Conservation (phyloP, 1,284 basidiomycete genomes). For the Moesziomyces sp. region DNA sequence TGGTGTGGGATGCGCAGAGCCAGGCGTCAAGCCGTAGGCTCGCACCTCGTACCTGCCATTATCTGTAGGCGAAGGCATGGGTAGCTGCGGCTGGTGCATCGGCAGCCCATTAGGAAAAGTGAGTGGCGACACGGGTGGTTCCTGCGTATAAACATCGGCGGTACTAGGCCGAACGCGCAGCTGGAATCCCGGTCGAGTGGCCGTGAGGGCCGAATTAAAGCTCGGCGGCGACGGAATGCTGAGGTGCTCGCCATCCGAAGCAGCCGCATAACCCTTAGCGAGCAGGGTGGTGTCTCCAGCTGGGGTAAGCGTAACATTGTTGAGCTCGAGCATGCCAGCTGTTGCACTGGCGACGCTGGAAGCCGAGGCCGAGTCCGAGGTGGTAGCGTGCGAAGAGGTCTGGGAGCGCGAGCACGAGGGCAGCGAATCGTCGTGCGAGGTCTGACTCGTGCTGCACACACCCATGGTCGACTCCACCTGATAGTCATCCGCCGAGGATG, state of each 20-base stretch:
- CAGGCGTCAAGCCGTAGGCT: constrained; percentile 16
- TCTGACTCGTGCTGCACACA: neutral
- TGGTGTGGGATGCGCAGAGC: neutral
- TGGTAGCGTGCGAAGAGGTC: constrained; percentile 23
- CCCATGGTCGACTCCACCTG: neutral
- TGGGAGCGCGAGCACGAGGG: constrained; percentile 34
- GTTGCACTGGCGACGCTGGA: constrained; percentile 12
- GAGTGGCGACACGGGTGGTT: constrained; percentile 10
- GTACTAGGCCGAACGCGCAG: constrained; percentile 38
- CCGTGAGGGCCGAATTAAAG: constrained; percentile 33
- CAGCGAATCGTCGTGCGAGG: constrained; percentile 30
- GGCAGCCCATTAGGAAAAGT: constrained; percentile 8
- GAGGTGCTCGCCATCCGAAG: constrained; percentile 10
- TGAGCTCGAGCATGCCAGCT: no score
- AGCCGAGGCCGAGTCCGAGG: constrained; percentile 22
- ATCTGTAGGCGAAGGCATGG: constrained; percentile 8
- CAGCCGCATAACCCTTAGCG: neutral
- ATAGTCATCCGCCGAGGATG: neutral
- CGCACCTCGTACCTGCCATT: constrained; percentile 20
- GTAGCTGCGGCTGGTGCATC: neutral
- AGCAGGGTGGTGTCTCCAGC: neutral
- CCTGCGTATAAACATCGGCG: constrained; percentile 40
- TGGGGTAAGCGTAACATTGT: neutral
- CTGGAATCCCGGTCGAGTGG: constrained; percentile 3
- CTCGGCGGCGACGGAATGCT: constrained; percentile 30